A percentile compares a stretch with the other conserved stretches of the same genome.
Evolutionary conservation across 1,139 yeast species (phyloP).

Genomic region (Saccharomycopsis hybrid): DNA sequence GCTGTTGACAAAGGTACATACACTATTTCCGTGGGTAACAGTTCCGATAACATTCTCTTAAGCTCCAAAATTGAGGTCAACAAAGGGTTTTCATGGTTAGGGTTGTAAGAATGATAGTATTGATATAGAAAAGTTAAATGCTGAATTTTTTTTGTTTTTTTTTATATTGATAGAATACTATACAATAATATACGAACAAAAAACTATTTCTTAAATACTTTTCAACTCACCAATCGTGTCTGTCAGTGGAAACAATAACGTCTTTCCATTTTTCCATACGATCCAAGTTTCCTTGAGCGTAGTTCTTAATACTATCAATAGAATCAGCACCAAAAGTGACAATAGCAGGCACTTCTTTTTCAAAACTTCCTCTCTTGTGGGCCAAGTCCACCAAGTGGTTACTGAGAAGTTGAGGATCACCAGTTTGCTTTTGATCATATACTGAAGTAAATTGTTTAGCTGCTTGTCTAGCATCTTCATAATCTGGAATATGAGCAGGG

Average conservation of each 20-base stretch:
- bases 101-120: no score
- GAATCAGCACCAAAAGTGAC: background rate
- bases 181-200: no score
- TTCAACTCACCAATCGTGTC: background rate
- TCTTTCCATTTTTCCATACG: background rate
- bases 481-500: background rate
- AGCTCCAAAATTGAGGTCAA: no score
- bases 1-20: no score
- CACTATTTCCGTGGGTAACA: no score
- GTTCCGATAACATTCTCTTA: no score
- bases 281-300: background rate
- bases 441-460: conserved; percentile 24
- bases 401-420: background rate
- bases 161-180: no score
- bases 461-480: background rate
- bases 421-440: no score
- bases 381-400: background rate
- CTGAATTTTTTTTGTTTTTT: no score
- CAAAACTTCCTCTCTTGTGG: background rate
- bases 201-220: no score
- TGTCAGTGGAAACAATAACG: background rate
- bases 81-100: no score
- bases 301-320: background rate
- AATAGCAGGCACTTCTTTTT: background rate
- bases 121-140: no score